phyloP scores from a whole-genome alignment of 345 rosid genomes.

The Citrus trifoliata region DNA sequence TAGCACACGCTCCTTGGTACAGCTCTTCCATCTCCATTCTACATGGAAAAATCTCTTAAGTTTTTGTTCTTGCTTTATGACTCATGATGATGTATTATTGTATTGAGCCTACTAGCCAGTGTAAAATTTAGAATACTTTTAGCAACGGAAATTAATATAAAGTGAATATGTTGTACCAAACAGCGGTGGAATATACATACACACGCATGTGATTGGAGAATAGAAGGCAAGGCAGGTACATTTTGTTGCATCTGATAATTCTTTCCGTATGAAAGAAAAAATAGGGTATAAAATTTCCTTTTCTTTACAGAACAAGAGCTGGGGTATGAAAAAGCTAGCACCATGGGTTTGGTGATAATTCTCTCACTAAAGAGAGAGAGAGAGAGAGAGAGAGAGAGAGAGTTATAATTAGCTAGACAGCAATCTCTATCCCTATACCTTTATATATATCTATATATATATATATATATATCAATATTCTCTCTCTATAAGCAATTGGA shows the following conservation, averaged over 20 bases:
- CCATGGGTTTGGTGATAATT: slow-evolving; percentile 34
- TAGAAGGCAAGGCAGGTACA: neutral
- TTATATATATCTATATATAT: no score
- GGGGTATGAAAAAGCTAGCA: slow-evolving; percentile 28
- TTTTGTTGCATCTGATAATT: slow-evolving; percentile 7
- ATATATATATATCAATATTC: neutral
- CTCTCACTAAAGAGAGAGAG: slow-evolving; percentile 17
- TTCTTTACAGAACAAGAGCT: slow-evolving; percentile 15
- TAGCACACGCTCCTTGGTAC: no score
- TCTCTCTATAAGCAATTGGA: slow-evolving; percentile 24
- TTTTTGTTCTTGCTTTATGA: no score
- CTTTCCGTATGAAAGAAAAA: neutral
- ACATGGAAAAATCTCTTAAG: no score
- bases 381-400: slow-evolving; percentile 10
- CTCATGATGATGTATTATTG: no score
- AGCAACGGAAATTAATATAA: no score
- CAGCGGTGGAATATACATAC: no score
- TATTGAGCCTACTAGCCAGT: no score
- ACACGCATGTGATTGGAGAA: neutral
- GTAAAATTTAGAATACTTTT: no score
- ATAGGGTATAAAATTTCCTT: neutral
- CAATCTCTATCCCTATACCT: no score
- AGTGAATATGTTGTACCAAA: no score
- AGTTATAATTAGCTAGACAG: neutral
- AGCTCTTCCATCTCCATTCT: no score